Base-by-base conservation (phyloP, 2,329 filamentous ascomycete species). In the Chaetoscypha palmicola region DNA sequence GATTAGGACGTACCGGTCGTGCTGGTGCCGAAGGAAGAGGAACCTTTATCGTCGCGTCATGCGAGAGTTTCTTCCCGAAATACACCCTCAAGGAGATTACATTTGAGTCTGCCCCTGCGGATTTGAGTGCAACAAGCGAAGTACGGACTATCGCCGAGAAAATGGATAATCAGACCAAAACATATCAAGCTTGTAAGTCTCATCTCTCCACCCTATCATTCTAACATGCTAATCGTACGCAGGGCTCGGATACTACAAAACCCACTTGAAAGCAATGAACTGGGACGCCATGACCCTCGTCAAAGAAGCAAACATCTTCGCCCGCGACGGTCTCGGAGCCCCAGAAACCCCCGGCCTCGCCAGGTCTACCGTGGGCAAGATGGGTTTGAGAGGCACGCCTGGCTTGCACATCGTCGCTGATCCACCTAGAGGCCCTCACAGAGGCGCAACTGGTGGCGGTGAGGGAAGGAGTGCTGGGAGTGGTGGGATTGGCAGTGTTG, bases 1-100 rank as follows among this genome's bases (percentile, higher is more conserved):
- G 85, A 46, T 69, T 89, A 32, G 85, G 85, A 41, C 83, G 86
- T 49, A 91, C 86, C 7, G 86, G 74, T 44, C 81, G 87, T 58
- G 85, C 85, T 21, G 78, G 80, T 49, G 85, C 86, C 62, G 71
- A 78, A 53, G 86, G 86, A 34, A 71, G 86, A 58, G 84, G 81
- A 45, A 87, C 77, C 72, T 63, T 90, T 24, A 63, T 91, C 36
- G 50, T 87, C 1, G 68, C 77, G 1, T 63, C 76, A 9, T 58
- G 69, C 11, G 81, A 86, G 54, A 60, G 41, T 31, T 76, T 65
- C 50, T 77, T 79, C 57, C 64, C 71, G 1, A 63, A 64, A 28
- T 72, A 65, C 55, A 69, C 72, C 3, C 63, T 76, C 22, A 72
- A 71, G 52, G 70, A 74, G 21, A 75, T 83, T 48, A 65, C 64